These are phyloP conservation scores for Stipa capillata DNA, from an alignment of 176 grass and related monocot genomes.

Conservation along the genomic window DNA sequence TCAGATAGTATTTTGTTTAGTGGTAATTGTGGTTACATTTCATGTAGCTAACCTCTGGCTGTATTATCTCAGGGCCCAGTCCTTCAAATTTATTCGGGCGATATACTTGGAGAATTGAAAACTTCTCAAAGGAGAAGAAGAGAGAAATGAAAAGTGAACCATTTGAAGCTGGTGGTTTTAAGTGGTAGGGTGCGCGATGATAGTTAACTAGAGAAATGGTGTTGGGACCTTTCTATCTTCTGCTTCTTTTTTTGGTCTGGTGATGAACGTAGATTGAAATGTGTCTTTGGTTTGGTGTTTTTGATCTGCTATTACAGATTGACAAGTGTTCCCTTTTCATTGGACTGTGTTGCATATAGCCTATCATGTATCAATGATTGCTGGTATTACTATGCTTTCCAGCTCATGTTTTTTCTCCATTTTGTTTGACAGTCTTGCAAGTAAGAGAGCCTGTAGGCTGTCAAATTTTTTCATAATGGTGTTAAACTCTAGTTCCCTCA, in stretches of 20 bases:
- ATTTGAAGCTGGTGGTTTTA: conserved; percentile 95
- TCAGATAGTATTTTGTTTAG: conserved; percentile 5
- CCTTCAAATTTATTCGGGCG: conserved; percentile 67
- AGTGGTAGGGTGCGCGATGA: conserved; percentile 46
- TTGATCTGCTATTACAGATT: neutral
- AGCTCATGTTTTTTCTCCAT: conserved; percentile 9
- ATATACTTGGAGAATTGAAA: conserved; percentile 90
- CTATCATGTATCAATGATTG: neutral
- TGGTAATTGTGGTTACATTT: neutral
- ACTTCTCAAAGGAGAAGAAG: conserved; percentile 84
- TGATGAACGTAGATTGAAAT: conserved; percentile 5
- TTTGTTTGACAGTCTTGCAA: conserved; percentile 2
- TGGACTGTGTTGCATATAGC: neutral
- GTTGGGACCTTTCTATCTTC: neutral
- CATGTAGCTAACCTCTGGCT: conserved; percentile 12
- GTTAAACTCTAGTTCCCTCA: conserved; percentile 2
- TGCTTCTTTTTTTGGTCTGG: neutral
- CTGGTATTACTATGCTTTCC: conserved; percentile 1
- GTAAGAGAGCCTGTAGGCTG: neutral
- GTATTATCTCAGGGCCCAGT: conserved; percentile 56
- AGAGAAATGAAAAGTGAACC: conserved; percentile 92
- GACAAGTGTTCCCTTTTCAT: neutral
- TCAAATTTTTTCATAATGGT: conserved; percentile 10
- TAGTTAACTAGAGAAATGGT: conserved; percentile 23
- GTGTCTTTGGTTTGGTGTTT: neutral